Evolutionary conservation across 2,329 filamentous ascomycete species (phyloP).

Genomic region (Neonectria neomacrospora): DNA sequence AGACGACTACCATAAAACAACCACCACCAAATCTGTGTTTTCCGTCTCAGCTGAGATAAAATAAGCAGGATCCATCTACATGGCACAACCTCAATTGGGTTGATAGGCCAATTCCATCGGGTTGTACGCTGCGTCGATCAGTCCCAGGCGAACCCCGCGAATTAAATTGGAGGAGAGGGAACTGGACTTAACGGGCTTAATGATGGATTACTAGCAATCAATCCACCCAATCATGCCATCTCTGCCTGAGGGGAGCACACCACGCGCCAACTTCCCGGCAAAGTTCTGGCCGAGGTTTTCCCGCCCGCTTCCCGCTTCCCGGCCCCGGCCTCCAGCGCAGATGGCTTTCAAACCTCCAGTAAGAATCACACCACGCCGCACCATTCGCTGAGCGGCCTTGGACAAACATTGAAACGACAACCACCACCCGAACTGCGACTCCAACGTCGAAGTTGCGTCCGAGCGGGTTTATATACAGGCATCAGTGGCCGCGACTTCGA

Average conservation of each 20-base stretch:
- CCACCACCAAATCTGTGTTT: background rate
- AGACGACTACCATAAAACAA: background rate
- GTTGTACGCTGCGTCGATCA: too few relatives aligned
- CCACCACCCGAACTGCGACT: slow-evolving; percentile 35
- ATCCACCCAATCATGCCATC: slow-evolving; percentile 8
- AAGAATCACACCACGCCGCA: slow-evolving; percentile 40
- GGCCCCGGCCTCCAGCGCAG: slow-evolving; percentile 1
- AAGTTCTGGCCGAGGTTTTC: slow-evolving; percentile 15
- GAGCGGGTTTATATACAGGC: slow-evolving; percentile 12
- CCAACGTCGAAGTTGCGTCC: background rate
- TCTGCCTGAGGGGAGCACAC: background rate
- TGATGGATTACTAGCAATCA: background rate
- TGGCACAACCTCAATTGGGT: background rate
- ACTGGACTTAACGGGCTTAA: slow-evolving; percentile 32
- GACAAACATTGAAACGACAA: slow-evolving; percentile 23
- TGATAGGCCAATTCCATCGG: background rate
- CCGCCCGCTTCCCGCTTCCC: slow-evolving; percentile 17
- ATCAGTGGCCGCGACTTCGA: slow-evolving; percentile 27
- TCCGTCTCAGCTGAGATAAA: background rate
- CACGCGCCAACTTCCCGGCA: background rate
- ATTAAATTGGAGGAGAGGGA: background rate
- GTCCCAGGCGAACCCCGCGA: background rate
- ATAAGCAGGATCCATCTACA: background rate
- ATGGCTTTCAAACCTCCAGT: slow-evolving; percentile 27
- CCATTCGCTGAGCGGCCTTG: slow-evolving; percentile 35